Evolutionary conservation across 371 early-diverging fungal genomes (phyloP).

Genomic region (Haplosporangium sp.): DNA sequence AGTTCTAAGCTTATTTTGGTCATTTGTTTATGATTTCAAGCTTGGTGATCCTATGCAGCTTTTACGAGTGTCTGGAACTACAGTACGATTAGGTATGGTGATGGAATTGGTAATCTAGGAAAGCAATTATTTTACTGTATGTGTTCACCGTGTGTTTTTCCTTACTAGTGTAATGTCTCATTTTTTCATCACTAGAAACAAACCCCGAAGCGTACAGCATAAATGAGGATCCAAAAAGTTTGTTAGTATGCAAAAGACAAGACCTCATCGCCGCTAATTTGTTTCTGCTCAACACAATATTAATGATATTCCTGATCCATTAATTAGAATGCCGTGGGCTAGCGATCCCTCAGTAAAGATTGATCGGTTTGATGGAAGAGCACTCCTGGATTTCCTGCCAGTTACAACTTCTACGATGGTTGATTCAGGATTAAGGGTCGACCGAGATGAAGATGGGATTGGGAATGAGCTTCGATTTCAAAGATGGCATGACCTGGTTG

Average conservation of each 20-base stretch:
- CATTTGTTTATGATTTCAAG: conserved; percentile 25
- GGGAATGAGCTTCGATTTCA: conserved; percentile 65
- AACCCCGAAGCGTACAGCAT: conserved; percentile 34
- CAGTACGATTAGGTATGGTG: conserved; percentile 56
- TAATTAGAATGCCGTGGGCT: conserved; percentile 48
- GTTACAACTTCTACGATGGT: conserved; percentile 28
- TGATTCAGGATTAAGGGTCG: conserved; percentile 38
- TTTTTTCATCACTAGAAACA: conserved; percentile 11
- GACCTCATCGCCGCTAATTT: too few species aligned
- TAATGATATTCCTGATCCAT: background rate
- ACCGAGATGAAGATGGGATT: conserved; percentile 60
- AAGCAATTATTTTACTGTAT: background rate
- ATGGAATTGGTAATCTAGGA: background rate
- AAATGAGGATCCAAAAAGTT: conserved; percentile 35
- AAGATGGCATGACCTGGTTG: conserved; percentile 68
- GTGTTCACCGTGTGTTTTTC: background rate
- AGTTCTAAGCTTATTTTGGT: background rate
- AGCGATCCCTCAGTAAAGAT: conserved; percentile 34
- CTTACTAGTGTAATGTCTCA: background rate
- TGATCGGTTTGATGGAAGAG: conserved; percentile 69
- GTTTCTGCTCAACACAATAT: background rate
- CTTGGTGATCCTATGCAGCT: conserved; percentile 70
- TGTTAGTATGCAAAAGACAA: conserved; percentile 14
- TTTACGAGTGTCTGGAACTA: conserved; percentile 66
- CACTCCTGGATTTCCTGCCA: conserved; percentile 66